Conservation (phyloP, 352 stramenopile species). For the Thraustochytrium sp. region DNA sequence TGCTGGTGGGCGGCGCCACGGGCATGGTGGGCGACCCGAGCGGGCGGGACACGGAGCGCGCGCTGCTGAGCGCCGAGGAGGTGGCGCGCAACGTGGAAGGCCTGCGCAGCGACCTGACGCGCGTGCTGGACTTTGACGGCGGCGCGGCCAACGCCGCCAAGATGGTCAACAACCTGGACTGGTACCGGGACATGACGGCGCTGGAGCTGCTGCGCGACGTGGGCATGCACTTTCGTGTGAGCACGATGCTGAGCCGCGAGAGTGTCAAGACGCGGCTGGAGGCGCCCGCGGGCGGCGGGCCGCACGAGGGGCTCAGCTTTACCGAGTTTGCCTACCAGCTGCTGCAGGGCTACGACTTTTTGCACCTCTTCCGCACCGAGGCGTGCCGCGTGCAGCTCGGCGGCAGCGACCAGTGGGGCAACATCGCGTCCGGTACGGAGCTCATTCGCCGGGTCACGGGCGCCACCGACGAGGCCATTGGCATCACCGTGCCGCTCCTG, state of each 20-base stretch:
- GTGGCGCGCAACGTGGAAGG: conserved; percentile 80
- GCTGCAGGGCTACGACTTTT: conserved; percentile 98
- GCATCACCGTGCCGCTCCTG: conserved; percentile 90
- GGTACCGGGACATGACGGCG: conserved; percentile 86
- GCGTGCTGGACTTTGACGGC: conserved; percentile 86
- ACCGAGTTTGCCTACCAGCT: conserved; percentile 99
- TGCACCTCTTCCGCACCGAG: conserved; percentile 85
- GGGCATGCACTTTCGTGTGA: conserved; percentile 91
- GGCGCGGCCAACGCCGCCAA: conserved; percentile 71
- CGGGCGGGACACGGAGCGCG: conserved; percentile 91
- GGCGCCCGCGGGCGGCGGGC: conserved; percentile 65
- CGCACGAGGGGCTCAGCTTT: conserved; percentile 82
- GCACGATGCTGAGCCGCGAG: conserved; percentile 96
- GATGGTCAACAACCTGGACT: conserved; percentile 97
- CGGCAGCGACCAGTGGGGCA: conserved; percentile 98
- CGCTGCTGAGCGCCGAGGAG: conserved; percentile 84
- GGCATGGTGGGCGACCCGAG: conserved; percentile 95
- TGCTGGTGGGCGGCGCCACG: conserved; percentile 70
- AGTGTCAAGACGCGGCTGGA: conserved; percentile 92
- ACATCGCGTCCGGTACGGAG: conserved; percentile 95
- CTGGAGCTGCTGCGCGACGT: conserved; percentile 96
- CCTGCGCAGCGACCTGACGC: conserved; percentile 80
- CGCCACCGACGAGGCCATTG: conserved; percentile 56
- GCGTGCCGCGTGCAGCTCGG: conserved; percentile 90
- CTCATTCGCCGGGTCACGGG: conserved; percentile 82